These are phyloP conservation scores for Paecilomyces dactylethromorphus DNA, from an alignment of 2,329 filamentous ascomycete genomes.

Conservation along the genomic window DNA sequence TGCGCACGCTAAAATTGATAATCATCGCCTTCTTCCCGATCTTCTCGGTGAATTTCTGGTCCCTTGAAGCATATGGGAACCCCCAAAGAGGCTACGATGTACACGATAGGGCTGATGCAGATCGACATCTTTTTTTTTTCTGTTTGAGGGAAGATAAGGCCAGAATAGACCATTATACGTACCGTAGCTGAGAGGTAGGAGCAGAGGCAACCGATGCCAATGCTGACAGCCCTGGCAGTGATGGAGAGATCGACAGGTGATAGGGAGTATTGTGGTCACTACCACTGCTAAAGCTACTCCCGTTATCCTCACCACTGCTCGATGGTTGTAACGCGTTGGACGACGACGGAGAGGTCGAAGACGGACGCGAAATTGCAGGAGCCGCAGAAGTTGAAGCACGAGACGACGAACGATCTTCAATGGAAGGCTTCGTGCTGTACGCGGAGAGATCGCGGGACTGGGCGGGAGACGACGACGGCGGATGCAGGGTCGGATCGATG, in stretches of 20 bases:
- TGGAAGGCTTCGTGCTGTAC: conserved; percentile 38
- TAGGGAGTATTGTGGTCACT: conserved; percentile 13
- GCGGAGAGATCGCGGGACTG: conserved; percentile 25
- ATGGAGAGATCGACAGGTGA: conserved; percentile 29
- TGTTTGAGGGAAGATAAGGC: background rate
- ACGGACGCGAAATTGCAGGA: conserved; percentile 47
- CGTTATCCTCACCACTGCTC: conserved; percentile 21
- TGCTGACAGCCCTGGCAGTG: conserved; percentile 53
- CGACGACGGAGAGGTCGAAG: conserved; percentile 46
- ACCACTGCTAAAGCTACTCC: conserved; percentile 15
- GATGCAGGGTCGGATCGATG: conserved; percentile 43
- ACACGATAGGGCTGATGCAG: background rate
- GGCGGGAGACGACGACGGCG: conserved; percentile 40
- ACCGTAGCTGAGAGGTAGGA: conserved; percentile 47
- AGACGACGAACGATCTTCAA: conserved; percentile 41
- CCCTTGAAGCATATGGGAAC: background rate
- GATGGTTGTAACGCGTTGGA: conserved; percentile 28
- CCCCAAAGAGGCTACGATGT: background rate
- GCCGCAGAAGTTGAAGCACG: conserved; percentile 38
- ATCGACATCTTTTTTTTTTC: background rate
- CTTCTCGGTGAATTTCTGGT: background rate
- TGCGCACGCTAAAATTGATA: background rate
- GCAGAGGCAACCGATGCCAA: conserved; percentile 53
- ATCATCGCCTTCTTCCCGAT: background rate
- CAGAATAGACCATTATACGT: conserved; percentile 18